Base-by-base conservation (phyloP, 2,329 filamentous ascomycete genomes). In the Trichoderma cornu-damae region DNA sequence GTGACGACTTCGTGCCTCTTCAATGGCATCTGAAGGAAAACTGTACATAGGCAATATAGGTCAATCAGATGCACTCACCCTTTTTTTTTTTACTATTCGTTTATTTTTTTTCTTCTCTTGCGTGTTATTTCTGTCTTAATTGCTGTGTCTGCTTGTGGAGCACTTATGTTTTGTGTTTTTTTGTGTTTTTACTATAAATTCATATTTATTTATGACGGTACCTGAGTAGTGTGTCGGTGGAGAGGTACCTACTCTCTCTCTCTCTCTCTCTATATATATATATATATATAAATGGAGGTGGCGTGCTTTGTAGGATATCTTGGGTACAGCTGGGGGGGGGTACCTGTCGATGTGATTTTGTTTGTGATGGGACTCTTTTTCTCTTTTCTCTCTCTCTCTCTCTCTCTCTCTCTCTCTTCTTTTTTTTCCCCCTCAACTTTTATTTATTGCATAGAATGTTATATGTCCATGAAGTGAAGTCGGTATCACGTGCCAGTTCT, bases 31-130 rank as follows among this genome's bases (percentile, higher is more conserved):
- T 53, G 44, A 54, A 58, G 34, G 40, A 30, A 53, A 16, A 38
- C 28, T 60, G 58, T 58, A 52, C 46, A 58, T 61, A 61, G 51
- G 43, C 51, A 56, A 57, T 50, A 49, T 50, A 59, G 57, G 50
- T 55, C 53, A 59, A 59, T 57, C 46, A 51, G 58, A 59, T 57
- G 47, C 54, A 57, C 42, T 59, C 57, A 55, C 50, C 46, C 51
- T 38, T 49, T 44, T 55, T 43, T 34, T 35, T 37, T 26, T 28
- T 52, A 24, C 28, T n/a, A 28, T 35, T 32, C 16, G 30, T n/a
- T 42, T 43, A 12, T 14, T 26, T 28, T 20, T 22, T 26, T 9
- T n/a, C 40, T 37, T 32, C 26, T 11, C 20, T 46, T 57, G 28
- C n/a, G 32, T 35, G 20, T 12, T 47, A 35, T 44, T 30, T 16